Base-by-base conservation (phyloP, 257 asterid species). In the Echites panduratus region DNA sequence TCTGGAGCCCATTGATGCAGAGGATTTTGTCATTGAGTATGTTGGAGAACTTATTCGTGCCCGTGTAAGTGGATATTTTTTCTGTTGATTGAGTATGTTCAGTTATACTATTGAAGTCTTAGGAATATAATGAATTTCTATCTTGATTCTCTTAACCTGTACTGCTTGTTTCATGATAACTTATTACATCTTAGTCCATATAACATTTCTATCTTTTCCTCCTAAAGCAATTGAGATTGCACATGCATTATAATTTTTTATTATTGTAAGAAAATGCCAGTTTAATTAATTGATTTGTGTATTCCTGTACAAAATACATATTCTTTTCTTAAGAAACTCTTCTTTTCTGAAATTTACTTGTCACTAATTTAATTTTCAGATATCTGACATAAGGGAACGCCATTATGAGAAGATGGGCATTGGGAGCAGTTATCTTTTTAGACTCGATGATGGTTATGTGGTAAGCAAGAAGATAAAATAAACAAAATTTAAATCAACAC, bases 371-470 rank as follows among this genome's bases (percentile, higher is more conserved):
- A 19, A 64, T 73, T 59, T n/a, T 35, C 70, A 95, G 99, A 81
- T 95, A 76, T 95, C 99, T 72, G 99, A 95, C 79, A 89, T 95
- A 79, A 95, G 99, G 13, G 99, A 95, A 79, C 85, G 77, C 68
- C 88, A 83, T 44, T 95, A 95, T 71, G 99, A 95, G 83, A 92
- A 86, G 89, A 92, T 87, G 85, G 99, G 99, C 44, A 95, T 95
- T 75, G 99, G 99, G 59, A 95, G 99, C 92, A 95, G 99, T 80
- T 95, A 95, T 77, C 96, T 95, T 79, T 95, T 95, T 81, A 90
- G 99, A 87, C 84, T 95, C 83, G 99, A 95, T 79, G 99, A 95
- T 74, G 99, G 97, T 74, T 95, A 90, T 79, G 99, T 95, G 96
- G 99, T 95, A 84, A 76, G 95, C 75, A 75, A 44, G 49, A 12